Evolutionary conservation across 208 protist species (phyloP).

Genomic region (Leptomonas seymouri): DNA sequence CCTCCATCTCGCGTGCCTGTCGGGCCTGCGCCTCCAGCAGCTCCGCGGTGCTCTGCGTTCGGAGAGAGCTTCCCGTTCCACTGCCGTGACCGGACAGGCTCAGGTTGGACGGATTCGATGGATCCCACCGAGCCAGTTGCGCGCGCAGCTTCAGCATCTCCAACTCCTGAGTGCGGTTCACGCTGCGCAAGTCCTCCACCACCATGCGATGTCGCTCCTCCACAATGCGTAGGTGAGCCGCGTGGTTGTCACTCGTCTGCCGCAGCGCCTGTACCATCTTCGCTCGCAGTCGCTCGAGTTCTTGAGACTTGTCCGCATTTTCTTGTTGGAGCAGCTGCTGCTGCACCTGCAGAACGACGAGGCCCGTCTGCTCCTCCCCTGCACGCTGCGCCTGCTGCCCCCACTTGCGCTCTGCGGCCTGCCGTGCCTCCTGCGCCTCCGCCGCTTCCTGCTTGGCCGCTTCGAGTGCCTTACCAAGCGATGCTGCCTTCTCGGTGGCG

Average conservation of each 20-base stretch:
- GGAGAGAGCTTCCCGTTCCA: conserved; percentile 11
- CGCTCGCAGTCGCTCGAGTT: conserved; percentile 69
- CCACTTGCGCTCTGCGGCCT: conserved; percentile 23
- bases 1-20: conserved; percentile 72
- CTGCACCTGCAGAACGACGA: conserved; percentile 49
- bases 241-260: conserved; percentile 74
- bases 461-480: conserved; percentile 25
- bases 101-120: conserved; percentile 27
- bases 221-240: conserved; percentile 73
- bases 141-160: conserved; percentile 72
- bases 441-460: conserved; percentile 25
- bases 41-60: conserved; percentile 49
- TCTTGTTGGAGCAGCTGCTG: conserved; percentile 58
- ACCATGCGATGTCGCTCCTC: conserved; percentile 76
- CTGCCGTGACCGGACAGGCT: background rate
- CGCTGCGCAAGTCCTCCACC: conserved; percentile 60
- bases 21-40: conserved; percentile 70
- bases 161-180: conserved; percentile 65
- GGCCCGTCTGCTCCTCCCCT: conserved; percentile 35
- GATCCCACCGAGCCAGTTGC: conserved; percentile 66
- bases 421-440: conserved; percentile 15
- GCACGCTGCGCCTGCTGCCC: conserved; percentile 30
- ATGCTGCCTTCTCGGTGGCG: background rate
- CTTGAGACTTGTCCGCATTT: conserved; percentile 71
- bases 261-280: conserved; percentile 75